A percentile compares a stretch with the other conserved stretches of the same genome.
These are phyloP conservation scores for Calocybe gambosa DNA, from an alignment of 1,284 basidiomycete genomes.

Conservation along the genomic window DNA sequence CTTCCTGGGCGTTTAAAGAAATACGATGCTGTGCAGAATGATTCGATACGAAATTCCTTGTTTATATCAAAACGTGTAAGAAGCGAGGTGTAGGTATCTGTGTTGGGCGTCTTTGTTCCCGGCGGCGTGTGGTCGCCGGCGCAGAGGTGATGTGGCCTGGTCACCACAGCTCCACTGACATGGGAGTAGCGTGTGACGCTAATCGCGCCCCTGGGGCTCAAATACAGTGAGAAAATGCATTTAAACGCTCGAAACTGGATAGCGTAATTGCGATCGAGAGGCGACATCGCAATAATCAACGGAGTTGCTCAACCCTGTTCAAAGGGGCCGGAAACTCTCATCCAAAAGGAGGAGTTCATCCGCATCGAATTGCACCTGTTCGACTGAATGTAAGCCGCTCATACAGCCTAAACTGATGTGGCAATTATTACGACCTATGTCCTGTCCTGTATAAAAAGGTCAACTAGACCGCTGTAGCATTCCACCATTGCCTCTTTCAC, in stretches of 20 bases:
- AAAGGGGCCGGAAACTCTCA: neutral
- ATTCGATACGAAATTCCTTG: neutral
- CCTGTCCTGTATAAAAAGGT: constrained; percentile 16
- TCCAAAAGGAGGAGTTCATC: constrained; percentile 17
- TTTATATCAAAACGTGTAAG: constrained; percentile 5
- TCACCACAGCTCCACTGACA: constrained; percentile 8
- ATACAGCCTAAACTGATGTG: constrained; percentile 20
- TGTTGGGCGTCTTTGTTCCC: neutral
- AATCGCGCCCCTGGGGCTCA: constrained; percentile 11
- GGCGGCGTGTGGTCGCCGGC: neutral
- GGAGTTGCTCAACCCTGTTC: neutral
- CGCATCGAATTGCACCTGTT: constrained; percentile 14
- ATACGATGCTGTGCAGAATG: neutral
- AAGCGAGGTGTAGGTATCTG: neutral
- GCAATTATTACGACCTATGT: constrained; percentile 12
- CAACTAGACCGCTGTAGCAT: constrained; percentile 6
- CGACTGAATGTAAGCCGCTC: constrained; percentile 9
- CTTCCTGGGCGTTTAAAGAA: neutral
- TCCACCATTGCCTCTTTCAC: neutral
- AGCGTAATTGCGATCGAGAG: constrained; percentile 18
- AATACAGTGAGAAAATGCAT: constrained; percentile 15
- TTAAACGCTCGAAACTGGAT: constrained; percentile 15
- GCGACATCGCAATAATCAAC: constrained; percentile 9
- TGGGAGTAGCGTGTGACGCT: constrained; percentile 10
- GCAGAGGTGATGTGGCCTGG: constrained; percentile 5